A percentile compares a stretch with the other conserved stretches of the same genome.
These are phyloP conservation scores for Sclerotinia spermophila DNA, from an alignment of 2,329 filamentous ascomycete genomes.

Conservation along the genomic window DNA sequence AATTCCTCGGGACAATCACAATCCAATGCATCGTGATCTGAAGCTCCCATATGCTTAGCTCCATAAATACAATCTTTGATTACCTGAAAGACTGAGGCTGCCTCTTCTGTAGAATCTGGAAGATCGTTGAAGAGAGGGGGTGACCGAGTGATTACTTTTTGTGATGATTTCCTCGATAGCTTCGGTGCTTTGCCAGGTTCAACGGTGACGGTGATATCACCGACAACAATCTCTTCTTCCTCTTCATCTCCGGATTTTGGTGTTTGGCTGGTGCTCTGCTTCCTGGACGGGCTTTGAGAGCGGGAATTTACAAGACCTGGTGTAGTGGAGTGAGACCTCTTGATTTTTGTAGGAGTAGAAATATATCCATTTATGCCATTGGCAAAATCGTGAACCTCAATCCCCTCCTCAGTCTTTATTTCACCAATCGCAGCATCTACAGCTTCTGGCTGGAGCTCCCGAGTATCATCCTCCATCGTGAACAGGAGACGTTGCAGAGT, in stretches of 20 bases:
- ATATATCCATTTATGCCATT: constrained; percentile 30
- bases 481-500: constrained; percentile 3
- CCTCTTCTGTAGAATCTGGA: constrained; percentile 73
- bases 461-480: constrained; percentile 35
- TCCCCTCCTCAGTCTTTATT: constrained; percentile 36
- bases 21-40: constrained; percentile 85
- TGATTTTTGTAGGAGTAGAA: constrained; percentile 22
- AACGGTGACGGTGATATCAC: constrained; percentile 59
- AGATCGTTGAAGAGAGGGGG: constrained; percentile 68
- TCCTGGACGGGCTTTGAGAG: constrained; percentile 31
- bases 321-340: constrained; percentile 31
- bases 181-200: constrained; percentile 67
- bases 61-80: constrained; percentile 87
- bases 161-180: constrained; percentile 67
- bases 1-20: constrained; percentile 95
- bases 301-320: constrained; percentile 28
- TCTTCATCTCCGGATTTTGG: constrained; percentile 39
- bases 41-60: constrained; percentile 84
- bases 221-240: constrained; percentile 50
- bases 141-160: constrained; percentile 62
- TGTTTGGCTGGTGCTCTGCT: constrained; percentile 28
- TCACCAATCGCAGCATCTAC: constrained; percentile 35
- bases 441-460: constrained; percentile 30
- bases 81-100: constrained; percentile 71
- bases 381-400: constrained; percentile 23